Evolutionary conservation across 305 asterid species (phyloP).

Genomic region (Withania somnifera): DNA sequence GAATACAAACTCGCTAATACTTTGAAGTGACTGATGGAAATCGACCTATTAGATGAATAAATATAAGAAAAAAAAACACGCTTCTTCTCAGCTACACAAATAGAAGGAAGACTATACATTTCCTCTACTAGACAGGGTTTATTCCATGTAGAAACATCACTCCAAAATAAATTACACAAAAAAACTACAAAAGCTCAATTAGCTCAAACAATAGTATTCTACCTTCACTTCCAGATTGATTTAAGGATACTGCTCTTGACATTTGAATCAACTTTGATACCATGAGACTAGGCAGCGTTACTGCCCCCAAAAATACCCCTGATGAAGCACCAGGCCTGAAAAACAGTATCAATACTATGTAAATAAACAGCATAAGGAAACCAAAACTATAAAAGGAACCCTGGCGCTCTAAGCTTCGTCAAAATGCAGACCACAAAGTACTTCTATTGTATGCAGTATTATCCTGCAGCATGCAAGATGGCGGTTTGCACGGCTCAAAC

Average conservation of each 20-base stretch:
- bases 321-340: slow-evolving; percentile 84
- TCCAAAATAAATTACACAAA: too few relatives aligned
- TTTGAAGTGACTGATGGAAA: not conserved
- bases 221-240: slow-evolving; percentile 50
- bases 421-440: too few relatives aligned
- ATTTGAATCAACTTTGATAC: slow-evolving; percentile 67
- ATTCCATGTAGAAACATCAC: not conserved
- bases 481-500: too few relatives aligned
- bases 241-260: slow-evolving; percentile 34
- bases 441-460: too few relatives aligned
- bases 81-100: not conserved
- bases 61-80: not conserved
- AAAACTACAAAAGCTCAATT: not conserved
- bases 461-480: too few relatives aligned
- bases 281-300: slow-evolving; percentile 72
- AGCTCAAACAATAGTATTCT: not conserved
- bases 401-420: too few relatives aligned
- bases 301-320: slow-evolving; percentile 80
- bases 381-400: not conserved
- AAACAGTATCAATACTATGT: slow-evolving; percentile 10
- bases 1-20: not conserved
- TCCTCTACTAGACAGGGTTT: not conserved
- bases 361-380: not conserved
- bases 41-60: not conserved
- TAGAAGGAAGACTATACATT: not conserved